These are phyloP conservation scores for Colletotrichum spaethianum DNA, from an alignment of 2,329 filamentous ascomycete species.

Conservation along the genomic window DNA sequence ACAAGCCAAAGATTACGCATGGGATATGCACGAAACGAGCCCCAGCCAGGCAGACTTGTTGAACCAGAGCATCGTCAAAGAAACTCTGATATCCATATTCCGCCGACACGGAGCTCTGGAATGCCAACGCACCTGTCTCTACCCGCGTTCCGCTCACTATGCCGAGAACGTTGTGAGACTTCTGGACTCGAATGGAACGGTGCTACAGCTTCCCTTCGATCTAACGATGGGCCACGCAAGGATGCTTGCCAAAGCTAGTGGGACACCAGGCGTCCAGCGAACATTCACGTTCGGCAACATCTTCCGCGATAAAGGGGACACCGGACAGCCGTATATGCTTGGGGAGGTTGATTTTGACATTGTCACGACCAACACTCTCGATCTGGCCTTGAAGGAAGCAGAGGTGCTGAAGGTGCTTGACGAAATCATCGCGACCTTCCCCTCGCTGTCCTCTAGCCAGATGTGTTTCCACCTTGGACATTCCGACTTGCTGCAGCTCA, in stretches of 20 bases:
- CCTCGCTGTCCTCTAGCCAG: conserved; percentile 76
- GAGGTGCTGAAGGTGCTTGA: conserved; percentile 96
- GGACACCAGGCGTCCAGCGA: conserved; percentile 75
- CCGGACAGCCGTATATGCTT: conserved; percentile 85
- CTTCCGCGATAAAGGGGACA: conserved; percentile 83
- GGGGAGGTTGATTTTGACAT: conserved; percentile 98
- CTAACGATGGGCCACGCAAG: conserved; percentile 91
- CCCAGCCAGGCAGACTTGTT: conserved; percentile 74
- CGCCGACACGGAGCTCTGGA: conserved; percentile 92
- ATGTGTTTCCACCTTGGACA: conserved; percentile 96
- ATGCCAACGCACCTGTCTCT: conserved; percentile 79
- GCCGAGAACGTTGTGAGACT: conserved; percentile 81
- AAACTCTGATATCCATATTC: conserved; percentile 83
- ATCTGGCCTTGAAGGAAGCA: conserved; percentile 90
- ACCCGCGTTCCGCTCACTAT: conserved; percentile 88
- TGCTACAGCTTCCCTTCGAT: conserved; percentile 95
- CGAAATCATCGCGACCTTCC: conserved; percentile 87
- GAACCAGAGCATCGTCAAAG: conserved; percentile 80
- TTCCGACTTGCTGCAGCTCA: conserved; percentile 84
- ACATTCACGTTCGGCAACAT: conserved; percentile 91
- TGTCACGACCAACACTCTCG: conserved; percentile 84
- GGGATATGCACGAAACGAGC: conserved; percentile 76
- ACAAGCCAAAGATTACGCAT: conserved; percentile 84
- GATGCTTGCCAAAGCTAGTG: conserved; percentile 79
- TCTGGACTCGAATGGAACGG: conserved; percentile 86